Conservation (phyloP, 345 rosid genomes). For the Brassica nigra region DNA sequence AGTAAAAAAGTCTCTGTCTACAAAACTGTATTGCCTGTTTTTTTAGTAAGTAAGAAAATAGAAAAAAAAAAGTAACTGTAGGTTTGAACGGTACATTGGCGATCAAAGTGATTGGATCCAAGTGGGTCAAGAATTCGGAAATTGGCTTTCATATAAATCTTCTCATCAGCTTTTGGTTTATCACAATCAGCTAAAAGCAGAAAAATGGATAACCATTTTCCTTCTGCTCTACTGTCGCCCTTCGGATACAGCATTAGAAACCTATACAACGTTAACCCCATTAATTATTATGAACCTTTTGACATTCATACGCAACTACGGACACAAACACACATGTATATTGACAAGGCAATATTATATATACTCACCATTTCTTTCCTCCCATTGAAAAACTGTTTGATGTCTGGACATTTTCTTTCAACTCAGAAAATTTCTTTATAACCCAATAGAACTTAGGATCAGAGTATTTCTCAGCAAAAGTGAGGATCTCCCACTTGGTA, state of each 20-base stretch:
- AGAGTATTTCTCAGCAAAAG: neutral
- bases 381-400: neutral
- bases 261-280: neutral
- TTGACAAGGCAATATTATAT: neutral
- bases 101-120: neutral
- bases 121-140: neutral
- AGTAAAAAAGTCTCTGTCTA: neutral
- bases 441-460: neutral
- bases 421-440: neutral
- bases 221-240: neutral
- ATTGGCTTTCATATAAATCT: neutral
- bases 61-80: neutral
- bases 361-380: constrained; percentile 15
- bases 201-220: neutral
- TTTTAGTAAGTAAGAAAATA: neutral
- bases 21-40: neutral
- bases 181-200: neutral
- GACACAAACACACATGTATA: neutral
- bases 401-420: neutral
- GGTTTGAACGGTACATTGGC: neutral
- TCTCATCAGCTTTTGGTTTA: neutral
- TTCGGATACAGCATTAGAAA: neutral
- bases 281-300: neutral
- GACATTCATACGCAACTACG: neutral
- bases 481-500: neutral